These are phyloP conservation scores for Silene uniflora DNA, from an alignment of 148 eudicot genomes.

Conservation along the genomic window DNA sequence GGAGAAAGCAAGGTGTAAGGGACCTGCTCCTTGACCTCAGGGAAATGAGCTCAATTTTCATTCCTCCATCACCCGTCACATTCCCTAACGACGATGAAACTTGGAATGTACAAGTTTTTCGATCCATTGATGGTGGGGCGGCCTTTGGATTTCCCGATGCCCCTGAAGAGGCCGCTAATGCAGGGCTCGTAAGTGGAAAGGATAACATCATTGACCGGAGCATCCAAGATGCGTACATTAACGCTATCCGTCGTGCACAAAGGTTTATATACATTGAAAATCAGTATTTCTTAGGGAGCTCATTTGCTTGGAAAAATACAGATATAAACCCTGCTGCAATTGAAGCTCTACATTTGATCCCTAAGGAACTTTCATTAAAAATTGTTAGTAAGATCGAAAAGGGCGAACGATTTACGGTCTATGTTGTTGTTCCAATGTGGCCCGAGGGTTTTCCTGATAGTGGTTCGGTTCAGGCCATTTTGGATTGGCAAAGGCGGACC, in stretches of 20 bases:
- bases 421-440: constrained; percentile 58
- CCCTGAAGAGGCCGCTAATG: constrained; percentile 45
- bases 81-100: constrained; percentile 36
- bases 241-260: constrained; percentile 52
- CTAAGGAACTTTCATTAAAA: constrained; percentile 43
- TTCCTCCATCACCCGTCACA: constrained; percentile 43
- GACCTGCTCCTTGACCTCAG: constrained; percentile 34
- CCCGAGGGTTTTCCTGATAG: constrained; percentile 48
- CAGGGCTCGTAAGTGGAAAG: constrained; percentile 44
- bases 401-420: constrained; percentile 40
- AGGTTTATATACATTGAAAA: constrained; percentile 46
- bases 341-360: constrained; percentile 39
- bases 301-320: constrained; percentile 33
- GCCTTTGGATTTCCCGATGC: constrained; percentile 52
- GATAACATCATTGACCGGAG: constrained; percentile 45
- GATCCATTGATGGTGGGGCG: constrained; percentile 51
- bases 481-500: constrained; percentile 58
- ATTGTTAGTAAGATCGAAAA: constrained; percentile 52
- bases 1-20: constrained; percentile 45
- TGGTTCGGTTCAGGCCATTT: constrained; percentile 43
- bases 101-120: constrained; percentile 51
- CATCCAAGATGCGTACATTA: constrained; percentile 49
- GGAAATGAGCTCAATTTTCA: constrained; percentile 31
- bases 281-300: constrained; percentile 54
- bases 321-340: constrained; percentile 36